Conservation (phyloP, 2,329 filamentous ascomycete species). For the Penicillium olsonii region DNA sequence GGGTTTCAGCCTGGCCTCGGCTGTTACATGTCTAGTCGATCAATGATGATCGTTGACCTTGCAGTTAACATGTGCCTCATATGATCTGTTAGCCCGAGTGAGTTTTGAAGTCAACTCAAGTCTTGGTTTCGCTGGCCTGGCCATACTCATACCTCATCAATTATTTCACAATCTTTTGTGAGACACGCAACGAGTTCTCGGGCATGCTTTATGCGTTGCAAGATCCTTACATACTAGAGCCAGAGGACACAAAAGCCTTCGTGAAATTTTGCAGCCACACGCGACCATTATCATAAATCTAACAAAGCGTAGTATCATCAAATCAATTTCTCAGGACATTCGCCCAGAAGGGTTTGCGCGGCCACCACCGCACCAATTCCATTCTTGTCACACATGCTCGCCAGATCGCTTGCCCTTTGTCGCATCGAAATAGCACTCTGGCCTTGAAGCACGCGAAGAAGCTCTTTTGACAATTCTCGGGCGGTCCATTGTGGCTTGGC, state of each 20-base stretch:
- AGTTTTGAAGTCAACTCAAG: not conserved
- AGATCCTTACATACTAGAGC: too few relatives aligned
- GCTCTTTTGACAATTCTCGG: not conserved
- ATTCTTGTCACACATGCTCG: not conserved
- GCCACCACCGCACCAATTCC: not conserved
- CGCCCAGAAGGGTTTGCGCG: not conserved
- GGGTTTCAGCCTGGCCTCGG: not conserved
- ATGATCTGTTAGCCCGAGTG: not conserved
- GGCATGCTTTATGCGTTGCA: too few relatives aligned
- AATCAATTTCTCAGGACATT: not conserved
- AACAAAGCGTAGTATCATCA: not conserved
- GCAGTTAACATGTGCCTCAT: not conserved
- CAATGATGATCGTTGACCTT: not conserved
- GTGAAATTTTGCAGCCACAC: not conserved
- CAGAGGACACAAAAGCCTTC: too few relatives aligned
- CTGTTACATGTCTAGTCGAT: not conserved
- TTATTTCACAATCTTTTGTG: too few relatives aligned
- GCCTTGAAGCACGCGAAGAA: not conserved
- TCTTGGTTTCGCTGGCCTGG: too few relatives aligned
- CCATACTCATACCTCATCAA: too few relatives aligned
- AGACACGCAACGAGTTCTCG: too few relatives aligned
- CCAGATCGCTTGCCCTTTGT: not conserved
- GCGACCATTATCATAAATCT: not conserved
- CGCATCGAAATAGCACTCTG: not conserved
- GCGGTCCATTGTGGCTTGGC: slow-evolving; percentile 2